A percentile compares a stretch with the other conserved stretches of the same genome.
Evolutionary conservation across 2,329 filamentous ascomycete genomes (phyloP).

Genomic region (Neonectria faginata): DNA sequence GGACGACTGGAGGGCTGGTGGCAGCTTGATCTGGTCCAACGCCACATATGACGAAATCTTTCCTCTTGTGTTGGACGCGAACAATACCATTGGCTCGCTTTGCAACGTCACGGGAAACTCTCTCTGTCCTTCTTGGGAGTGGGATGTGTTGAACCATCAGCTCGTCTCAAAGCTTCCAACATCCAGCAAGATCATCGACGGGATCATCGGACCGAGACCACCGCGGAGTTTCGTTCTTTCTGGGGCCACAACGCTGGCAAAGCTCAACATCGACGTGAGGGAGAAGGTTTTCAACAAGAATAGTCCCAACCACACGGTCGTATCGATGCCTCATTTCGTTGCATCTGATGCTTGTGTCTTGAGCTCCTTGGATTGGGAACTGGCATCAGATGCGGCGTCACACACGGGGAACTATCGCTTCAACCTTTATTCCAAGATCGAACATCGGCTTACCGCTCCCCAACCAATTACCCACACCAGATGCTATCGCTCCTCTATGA

Average conservation of each 20-base stretch:
- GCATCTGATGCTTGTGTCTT: slow-evolving; percentile 32
- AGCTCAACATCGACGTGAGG: slow-evolving; percentile 33
- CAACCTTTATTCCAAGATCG: slow-evolving; percentile 31
- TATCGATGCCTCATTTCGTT: slow-evolving; percentile 36
- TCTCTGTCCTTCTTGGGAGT: slow-evolving; percentile 38
- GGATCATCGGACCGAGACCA: slow-evolving; percentile 27
- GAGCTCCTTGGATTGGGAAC: slow-evolving; percentile 37
- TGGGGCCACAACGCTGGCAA: slow-evolving; percentile 24
- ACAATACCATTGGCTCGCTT: slow-evolving; percentile 19
- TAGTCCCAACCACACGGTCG: slow-evolving; percentile 36
- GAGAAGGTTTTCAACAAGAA: slow-evolving; percentile 33
- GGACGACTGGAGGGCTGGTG: slow-evolving; percentile 35
- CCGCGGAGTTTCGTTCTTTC: slow-evolving; percentile 31
- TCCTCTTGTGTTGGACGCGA: slow-evolving; percentile 18
- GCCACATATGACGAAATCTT: slow-evolving; percentile 32
- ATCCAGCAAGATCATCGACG: slow-evolving; percentile 32
- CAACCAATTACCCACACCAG: slow-evolving; percentile 34
- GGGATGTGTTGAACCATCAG: slow-evolving; percentile 36
- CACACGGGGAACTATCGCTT: slow-evolving; percentile 25
- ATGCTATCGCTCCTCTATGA: slow-evolving; percentile 33
- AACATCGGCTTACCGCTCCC: slow-evolving; percentile 27
- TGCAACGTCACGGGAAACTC: slow-evolving; percentile 32
- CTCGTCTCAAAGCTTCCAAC: slow-evolving; percentile 32
- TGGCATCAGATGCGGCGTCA: slow-evolving; percentile 31
- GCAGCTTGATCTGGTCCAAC: slow-evolving; percentile 36